Evolutionary conservation across 164 flowering plant genomes (phyloP).

Genomic region (Piper betle): DNA sequence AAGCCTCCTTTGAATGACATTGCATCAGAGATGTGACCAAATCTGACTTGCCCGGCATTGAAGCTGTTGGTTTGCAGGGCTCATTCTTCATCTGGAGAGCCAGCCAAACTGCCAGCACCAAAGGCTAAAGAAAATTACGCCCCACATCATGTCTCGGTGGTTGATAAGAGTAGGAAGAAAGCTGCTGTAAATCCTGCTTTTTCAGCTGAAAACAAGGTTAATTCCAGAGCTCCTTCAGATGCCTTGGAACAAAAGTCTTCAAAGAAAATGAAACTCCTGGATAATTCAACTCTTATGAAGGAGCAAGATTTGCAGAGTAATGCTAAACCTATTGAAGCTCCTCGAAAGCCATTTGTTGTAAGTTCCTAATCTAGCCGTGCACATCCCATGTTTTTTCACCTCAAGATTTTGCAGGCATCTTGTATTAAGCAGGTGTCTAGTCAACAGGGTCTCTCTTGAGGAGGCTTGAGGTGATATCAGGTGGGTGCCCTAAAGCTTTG

Average conservation of each 20-base stretch:
- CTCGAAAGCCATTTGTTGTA: constrained; percentile 43
- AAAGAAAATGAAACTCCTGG: constrained; percentile 31
- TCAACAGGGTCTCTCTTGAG: background rate
- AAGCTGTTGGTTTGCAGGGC: background rate
- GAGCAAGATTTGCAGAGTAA: constrained; percentile 10
- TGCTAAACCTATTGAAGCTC: constrained; percentile 23
- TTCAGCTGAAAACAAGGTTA: constrained; percentile 2
- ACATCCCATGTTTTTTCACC: background rate
- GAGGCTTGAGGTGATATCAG: background rate
- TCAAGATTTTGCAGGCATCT: background rate
- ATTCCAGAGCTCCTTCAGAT: background rate
- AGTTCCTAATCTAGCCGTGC: constrained; percentile 15
- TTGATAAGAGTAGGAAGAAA: constrained; percentile 5
- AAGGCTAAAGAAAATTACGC: background rate
- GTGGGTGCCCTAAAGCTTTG: too few species aligned
- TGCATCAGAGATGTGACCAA: constrained; percentile 4
- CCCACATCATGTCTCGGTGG: background rate
- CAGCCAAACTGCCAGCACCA: background rate
- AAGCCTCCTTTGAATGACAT: constrained; percentile 2
- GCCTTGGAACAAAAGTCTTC: constrained; percentile 18
- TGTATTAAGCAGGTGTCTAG: background rate
- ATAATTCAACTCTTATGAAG: constrained; percentile 12
- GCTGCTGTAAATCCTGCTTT: too few species aligned
- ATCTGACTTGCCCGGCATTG: background rate
- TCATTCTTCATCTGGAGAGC: background rate